Conservation (phyloP, 1,284 basidiomycete genomes). For the Pascua guehoae region DNA sequence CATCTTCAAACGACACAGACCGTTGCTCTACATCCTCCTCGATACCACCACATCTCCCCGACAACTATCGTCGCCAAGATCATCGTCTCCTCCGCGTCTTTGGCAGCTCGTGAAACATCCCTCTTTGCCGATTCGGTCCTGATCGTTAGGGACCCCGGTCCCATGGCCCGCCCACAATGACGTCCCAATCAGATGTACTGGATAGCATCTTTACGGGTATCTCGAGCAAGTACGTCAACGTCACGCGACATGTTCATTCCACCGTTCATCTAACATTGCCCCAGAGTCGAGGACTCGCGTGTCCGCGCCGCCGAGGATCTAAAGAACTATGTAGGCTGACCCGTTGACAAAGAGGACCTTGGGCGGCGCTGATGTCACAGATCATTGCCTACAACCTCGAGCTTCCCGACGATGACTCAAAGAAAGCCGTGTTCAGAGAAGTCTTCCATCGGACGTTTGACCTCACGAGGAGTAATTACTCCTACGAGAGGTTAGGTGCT, state of each 20-base stretch:
- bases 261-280: no score
- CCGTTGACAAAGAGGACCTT: not conserved
- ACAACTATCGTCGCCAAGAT: not conserved
- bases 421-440: conserved; percentile 49
- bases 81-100: not conserved
- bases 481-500: conserved; percentile 52
- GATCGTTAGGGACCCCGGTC: not conserved
- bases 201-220: conserved; percentile 43
- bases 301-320: conserved; percentile 28
- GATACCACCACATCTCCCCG: conserved; percentile 7
- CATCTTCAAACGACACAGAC: not conserved
- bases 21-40: not conserved
- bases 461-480: conserved; percentile 51
- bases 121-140: no score
- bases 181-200: conserved; percentile 40
- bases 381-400: conserved; percentile 42
- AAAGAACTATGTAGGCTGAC: conserved; percentile 27
- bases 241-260: no score
- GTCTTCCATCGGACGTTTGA: conserved; percentile 53
- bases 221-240: conserved; percentile 33
- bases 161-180: conserved; percentile 28
- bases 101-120: not conserved
- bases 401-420: conserved; percentile 44
- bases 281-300: conserved; percentile 17
- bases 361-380: conserved; percentile 9